Conservation (phyloP, 2,329 filamentous ascomycete species). For the Bertia moriformis region DNA sequence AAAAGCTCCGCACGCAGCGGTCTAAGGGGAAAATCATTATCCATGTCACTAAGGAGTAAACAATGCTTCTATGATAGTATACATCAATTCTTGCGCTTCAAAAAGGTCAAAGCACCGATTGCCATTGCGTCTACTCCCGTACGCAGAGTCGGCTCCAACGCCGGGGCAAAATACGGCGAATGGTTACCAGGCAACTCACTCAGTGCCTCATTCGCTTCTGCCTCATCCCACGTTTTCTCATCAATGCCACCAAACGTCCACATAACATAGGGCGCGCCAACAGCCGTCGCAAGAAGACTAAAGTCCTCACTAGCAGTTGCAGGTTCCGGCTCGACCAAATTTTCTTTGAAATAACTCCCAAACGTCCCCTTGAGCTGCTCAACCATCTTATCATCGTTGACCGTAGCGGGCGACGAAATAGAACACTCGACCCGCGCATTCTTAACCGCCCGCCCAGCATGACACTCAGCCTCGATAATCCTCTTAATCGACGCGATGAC, state of each 20-base stretch:
- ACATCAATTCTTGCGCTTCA: slow-evolving; percentile 2
- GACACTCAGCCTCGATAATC: slow-evolving; percentile 2
- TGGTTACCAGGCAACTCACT: slow-evolving; percentile 9
- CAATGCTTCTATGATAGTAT: not conserved
- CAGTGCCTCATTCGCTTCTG: not conserved
- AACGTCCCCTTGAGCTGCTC: not conserved
- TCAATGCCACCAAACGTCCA: slow-evolving; percentile 9
- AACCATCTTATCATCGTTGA: slow-evolving; percentile 2
- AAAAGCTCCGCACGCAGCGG: slow-evolving; percentile 7
- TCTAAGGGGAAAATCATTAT: slow-evolving; percentile 12
- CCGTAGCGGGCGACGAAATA: not conserved
- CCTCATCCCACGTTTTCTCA: slow-evolving; percentile 4
- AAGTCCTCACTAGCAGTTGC: slow-evolving; percentile 9
- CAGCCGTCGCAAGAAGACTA: slow-evolving; percentile 7
- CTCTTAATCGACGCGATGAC: slow-evolving; percentile 1
- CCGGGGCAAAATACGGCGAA: slow-evolving; percentile 9
- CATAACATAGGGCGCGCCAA: slow-evolving; percentile 4
- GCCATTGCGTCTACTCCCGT: slow-evolving; percentile 8
- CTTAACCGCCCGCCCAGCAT: not conserved
- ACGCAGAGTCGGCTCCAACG: slow-evolving; percentile 8
- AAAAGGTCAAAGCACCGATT: slow-evolving; percentile 8
- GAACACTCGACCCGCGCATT: slow-evolving; percentile 1
- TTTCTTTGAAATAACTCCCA: slow-evolving; percentile 1
- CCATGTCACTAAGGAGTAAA: not conserved
- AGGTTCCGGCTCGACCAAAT: not conserved